Conservation (phyloP, 169 alveolate species). For the Haemoproteus tartakovskyi region DNA sequence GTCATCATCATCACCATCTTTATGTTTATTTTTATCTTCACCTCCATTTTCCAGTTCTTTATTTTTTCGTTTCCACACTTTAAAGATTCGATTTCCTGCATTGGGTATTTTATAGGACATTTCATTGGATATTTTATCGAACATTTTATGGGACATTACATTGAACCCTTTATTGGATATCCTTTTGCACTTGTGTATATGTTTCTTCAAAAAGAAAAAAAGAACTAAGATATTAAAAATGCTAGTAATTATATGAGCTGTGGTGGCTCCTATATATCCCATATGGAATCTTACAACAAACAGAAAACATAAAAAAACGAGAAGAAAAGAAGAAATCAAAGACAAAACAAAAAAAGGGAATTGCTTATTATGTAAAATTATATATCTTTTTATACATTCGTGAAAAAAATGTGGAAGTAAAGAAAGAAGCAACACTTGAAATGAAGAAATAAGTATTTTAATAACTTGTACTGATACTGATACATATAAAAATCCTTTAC, state of each 20-base stretch:
- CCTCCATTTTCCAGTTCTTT: no score
- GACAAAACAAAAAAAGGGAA: constrained; percentile 26
- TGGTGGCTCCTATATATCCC: constrained; percentile 11
- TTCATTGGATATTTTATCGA: no score
- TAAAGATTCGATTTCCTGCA: no score
- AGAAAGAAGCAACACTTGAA: constrained; percentile 8
- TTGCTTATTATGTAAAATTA: constrained; percentile 17
- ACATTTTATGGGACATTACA: no score
- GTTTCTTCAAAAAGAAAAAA: constrained; percentile 1
- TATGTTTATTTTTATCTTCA: no score
- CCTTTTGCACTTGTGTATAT: not conserved
- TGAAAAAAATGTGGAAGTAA: constrained; percentile 18
- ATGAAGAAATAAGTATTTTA: constrained; percentile 2
- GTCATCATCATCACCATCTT: no score
- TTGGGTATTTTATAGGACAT: no score
- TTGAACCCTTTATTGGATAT: no score
- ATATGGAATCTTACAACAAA: constrained; percentile 2
- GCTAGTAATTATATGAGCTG: not conserved
- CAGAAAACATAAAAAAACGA: constrained; percentile 15
- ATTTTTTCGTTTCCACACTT: no score
- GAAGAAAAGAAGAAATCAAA: constrained; percentile 8
- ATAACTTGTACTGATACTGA: not conserved
- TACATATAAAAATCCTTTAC: no score
- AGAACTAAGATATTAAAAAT: constrained; percentile 2
- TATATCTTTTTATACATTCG: constrained; percentile 13